A percentile compares a stretch with the other conserved stretches of the same genome.
Conservation (phyloP, 345 rosid genomes). For the Cardamine resedifolia region DNA sequence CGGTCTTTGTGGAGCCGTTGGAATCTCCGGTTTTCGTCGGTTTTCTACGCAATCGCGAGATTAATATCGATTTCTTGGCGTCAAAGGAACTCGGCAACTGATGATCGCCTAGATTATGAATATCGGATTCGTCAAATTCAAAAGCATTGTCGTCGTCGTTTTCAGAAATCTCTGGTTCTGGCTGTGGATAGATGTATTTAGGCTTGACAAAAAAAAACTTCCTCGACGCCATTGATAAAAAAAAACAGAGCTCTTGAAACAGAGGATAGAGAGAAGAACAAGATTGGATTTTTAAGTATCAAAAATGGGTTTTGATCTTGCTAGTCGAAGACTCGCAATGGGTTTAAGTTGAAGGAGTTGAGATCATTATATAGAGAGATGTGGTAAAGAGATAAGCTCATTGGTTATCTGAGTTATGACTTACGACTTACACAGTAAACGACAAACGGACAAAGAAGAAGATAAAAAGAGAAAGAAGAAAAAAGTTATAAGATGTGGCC, state of each 20-base stretch:
- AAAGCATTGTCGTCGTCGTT: conserved; percentile 35
- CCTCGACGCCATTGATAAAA: conserved; percentile 57
- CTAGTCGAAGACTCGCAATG: conserved; percentile 5
- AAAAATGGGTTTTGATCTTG: conserved; percentile 27
- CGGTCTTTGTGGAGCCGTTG: conserved; percentile 25
- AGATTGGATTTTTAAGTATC: background rate
- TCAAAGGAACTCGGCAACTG: conserved; percentile 30
- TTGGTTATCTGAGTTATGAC: conserved; percentile 23
- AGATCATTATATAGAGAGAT: conserved; percentile 34
- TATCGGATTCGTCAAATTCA: conserved; percentile 66
- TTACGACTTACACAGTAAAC: conserved; percentile 33
- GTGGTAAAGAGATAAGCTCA: conserved; percentile 40
- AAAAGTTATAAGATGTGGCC: conserved; percentile 13
- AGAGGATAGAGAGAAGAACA: conserved; percentile 2
- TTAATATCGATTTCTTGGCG: conserved; percentile 41
- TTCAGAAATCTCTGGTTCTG: conserved; percentile 28
- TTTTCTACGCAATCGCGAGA: conserved; percentile 44
- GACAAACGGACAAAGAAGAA: conserved; percentile 24
- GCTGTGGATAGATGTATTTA: conserved; percentile 44
- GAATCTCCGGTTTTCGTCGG: conserved; percentile 35
- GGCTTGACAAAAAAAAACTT: conserved; percentile 47
- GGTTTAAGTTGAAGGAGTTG: conserved; percentile 5
- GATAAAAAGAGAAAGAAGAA: background rate
- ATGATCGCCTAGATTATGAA: conserved; percentile 39
- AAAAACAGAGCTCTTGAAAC: background rate